Percentiles rank a stretch among this genome's conserved stretches.
Evolutionary conservation across 768 basidiomycete species (phyloP).

Genomic region (Amylocystis lapponica): DNA sequence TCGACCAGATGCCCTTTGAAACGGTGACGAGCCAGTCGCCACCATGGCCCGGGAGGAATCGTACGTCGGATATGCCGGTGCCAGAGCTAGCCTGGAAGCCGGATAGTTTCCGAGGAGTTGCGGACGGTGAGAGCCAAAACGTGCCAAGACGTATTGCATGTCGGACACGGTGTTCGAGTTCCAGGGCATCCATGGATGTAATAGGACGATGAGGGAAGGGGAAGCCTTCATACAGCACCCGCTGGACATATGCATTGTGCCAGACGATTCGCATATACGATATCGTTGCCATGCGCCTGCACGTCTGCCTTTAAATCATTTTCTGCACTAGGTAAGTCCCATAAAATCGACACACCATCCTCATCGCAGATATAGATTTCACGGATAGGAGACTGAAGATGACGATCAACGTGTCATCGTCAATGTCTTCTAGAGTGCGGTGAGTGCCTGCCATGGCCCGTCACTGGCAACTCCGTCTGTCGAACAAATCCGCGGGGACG

Average conservation of each 20-base stretch:
- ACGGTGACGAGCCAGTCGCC: constrained; percentile 45
- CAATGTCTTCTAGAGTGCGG: too few relatives aligned
- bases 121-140: constrained; percentile 38
- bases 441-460: too few relatives aligned
- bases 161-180: constrained; percentile 41
- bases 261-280: constrained; percentile 50
- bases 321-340: neutral
- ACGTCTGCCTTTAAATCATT: constrained; percentile 34
- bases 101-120: constrained; percentile 1
- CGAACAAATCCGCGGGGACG: too few relatives aligned
- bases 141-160: constrained; percentile 40
- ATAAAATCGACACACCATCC: constrained; percentile 9
- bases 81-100: constrained; percentile 26
- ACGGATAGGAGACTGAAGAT: constrained; percentile 32
- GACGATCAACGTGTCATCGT: constrained; percentile 34
- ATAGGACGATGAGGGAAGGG: constrained; percentile 43
- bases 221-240: constrained; percentile 40
- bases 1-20: constrained; percentile 58
- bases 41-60: constrained; percentile 42
- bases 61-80: constrained; percentile 45
- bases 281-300: constrained; percentile 39
- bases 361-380: constrained; percentile 23
- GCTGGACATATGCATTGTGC: constrained; percentile 40
- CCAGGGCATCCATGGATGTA: constrained; percentile 30
- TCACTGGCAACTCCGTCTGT: too few relatives aligned